Conservation (phyloP, 331 rosid genomes). For the Erythrophleum ivorense region DNA sequence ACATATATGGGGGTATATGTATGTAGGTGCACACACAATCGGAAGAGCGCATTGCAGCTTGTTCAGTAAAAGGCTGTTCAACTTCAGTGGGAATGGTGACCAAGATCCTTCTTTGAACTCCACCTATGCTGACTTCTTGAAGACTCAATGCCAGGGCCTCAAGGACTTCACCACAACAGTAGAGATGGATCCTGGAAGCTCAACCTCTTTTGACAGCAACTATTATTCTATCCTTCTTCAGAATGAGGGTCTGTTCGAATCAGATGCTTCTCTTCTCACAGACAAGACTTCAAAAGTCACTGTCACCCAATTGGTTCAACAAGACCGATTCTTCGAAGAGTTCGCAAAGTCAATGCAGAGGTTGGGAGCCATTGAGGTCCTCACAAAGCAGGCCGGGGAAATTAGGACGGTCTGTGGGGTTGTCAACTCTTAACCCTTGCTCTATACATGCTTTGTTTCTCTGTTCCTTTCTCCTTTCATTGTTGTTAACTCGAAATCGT, state of each 20-base stretch:
- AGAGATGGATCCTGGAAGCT: constrained; percentile 45
- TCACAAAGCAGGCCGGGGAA: constrained; percentile 41
- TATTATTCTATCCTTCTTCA: constrained; percentile 49
- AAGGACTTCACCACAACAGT: constrained; percentile 45
- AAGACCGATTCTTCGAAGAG: constrained; percentile 41
- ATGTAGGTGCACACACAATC: constrained; percentile 62
- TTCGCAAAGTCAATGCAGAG: constrained; percentile 53
- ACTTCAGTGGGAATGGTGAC: constrained; percentile 67
- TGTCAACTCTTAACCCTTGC: constrained; percentile 38
- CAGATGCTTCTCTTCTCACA: constrained; percentile 53
- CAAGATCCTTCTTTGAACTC: constrained; percentile 62
- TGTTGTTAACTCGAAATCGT: not conserved
- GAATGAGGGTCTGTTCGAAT: constrained; percentile 54
- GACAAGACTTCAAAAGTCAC: not conserved
- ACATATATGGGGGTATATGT: not conserved
- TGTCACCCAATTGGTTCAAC: constrained; percentile 32
- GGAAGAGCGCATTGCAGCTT: constrained; percentile 57
- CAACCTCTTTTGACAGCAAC: constrained; percentile 34
- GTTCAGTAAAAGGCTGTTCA: constrained; percentile 55
- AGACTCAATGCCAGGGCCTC: constrained; percentile 41
- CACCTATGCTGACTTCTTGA: constrained; percentile 46
- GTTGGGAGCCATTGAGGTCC: constrained; percentile 48
- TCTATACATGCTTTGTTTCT: not conserved
- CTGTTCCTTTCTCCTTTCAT: not conserved
- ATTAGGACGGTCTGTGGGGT: constrained; percentile 44